Percentiles rank a stretch among this genome's conserved stretches.
Conservation (phyloP, 306 rosid genomes). For the Acacia confusa region DNA sequence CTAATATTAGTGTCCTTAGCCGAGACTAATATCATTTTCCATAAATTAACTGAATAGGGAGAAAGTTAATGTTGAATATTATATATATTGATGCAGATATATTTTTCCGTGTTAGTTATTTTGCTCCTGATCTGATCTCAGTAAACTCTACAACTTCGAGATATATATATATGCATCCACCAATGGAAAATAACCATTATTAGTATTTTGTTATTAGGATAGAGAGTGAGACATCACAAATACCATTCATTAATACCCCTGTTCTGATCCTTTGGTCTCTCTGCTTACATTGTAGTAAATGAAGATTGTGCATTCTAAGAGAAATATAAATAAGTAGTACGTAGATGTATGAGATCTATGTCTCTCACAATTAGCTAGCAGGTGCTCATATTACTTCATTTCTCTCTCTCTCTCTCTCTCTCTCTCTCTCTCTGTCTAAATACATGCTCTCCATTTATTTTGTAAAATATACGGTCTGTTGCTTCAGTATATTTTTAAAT, state of each 20-base stretch:
- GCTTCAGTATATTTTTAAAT: background rate
- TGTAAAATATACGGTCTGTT: background rate
- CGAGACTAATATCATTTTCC: too few species aligned
- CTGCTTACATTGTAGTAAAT: background rate
- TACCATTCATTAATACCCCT: background rate
- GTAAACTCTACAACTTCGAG: background rate
- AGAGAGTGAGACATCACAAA: background rate
- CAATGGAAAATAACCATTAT: background rate
- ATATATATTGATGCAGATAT: background rate
- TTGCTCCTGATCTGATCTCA: background rate
- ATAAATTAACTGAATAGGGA: background rate
- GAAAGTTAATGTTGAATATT: background rate
- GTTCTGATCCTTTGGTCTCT: background rate
- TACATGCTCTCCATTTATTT: background rate
- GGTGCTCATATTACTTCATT: too few species aligned
- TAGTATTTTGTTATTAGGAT: background rate
- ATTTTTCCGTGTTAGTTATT: background rate
- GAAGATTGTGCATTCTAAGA: too few species aligned
- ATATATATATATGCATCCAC: background rate
- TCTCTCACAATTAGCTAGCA: too few species aligned
- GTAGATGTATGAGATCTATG: too few species aligned
- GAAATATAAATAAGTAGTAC: too few species aligned
- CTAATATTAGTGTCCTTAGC: too few species aligned
- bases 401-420: too few species aligned
- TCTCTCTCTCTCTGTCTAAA: too few species aligned